These are phyloP conservation scores for Dipodascus albidus DNA, from an alignment of 805 yeast genomes.

Conservation along the genomic window DNA sequence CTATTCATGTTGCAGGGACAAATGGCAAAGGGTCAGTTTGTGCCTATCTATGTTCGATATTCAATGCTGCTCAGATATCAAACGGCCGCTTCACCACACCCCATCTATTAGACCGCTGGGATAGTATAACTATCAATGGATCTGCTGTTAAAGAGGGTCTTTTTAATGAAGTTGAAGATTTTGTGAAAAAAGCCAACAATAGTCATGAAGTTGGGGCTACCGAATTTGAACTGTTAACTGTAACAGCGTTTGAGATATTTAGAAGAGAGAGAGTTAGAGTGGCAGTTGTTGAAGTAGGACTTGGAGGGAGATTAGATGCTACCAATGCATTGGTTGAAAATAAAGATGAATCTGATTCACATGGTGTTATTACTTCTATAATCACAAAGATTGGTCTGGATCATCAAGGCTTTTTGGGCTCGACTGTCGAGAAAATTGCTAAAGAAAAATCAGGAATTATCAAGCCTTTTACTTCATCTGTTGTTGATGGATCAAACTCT, in stretches of 20 bases:
- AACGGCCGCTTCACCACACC: slow-evolving; percentile 88
- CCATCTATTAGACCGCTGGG: slow-evolving; percentile 62
- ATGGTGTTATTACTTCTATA: slow-evolving; percentile 49
- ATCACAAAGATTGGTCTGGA: slow-evolving; percentile 81
- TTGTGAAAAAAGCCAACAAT: slow-evolving; percentile 33
- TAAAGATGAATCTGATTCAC: slow-evolving; percentile 5
- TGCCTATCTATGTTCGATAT: slow-evolving; percentile 60
- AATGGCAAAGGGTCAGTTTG: slow-evolving; percentile 94
- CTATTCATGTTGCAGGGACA: slow-evolving; percentile 92
- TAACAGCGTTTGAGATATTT: slow-evolving; percentile 74
- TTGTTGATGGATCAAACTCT: slow-evolving; percentile 61
- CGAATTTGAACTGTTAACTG: slow-evolving; percentile 80
- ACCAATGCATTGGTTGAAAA: slow-evolving; percentile 48
- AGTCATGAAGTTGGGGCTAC: slow-evolving; percentile 50
- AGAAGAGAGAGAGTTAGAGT: slow-evolving; percentile 44
- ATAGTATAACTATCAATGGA: slow-evolving; percentile 61
- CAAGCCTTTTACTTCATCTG: slow-evolving; percentile 46
- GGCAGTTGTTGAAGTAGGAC: slow-evolving; percentile 88
- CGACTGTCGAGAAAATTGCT: slow-evolving; percentile 55
- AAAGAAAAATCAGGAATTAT: slow-evolving; percentile 79
- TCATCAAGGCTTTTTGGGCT: slow-evolving; percentile 70
- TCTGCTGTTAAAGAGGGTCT: slow-evolving; percentile 35
- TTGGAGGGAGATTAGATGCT: slow-evolving; percentile 85
- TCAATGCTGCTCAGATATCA: slow-evolving; percentile 35
- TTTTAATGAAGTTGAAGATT: slow-evolving; percentile 35